These are phyloP conservation scores for Wickerhamomyces rabaulensis DNA, from an alignment of 805 yeast genomes.

Conservation along the genomic window DNA sequence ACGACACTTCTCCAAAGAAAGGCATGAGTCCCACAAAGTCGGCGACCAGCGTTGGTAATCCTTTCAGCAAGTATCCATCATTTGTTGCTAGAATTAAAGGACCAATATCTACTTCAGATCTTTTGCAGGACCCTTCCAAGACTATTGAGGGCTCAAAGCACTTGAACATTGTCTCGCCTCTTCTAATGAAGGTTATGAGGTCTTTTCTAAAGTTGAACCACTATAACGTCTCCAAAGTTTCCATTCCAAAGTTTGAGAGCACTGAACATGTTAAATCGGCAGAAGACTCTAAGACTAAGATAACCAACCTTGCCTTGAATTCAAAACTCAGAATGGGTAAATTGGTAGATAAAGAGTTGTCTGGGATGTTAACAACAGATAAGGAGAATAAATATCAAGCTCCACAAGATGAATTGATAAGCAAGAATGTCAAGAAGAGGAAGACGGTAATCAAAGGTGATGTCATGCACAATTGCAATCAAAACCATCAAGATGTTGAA, in stretches of 20 bases:
- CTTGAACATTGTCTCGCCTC: slow-evolving; percentile 23
- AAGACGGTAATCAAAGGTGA: neutral
- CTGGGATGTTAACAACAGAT: slow-evolving; percentile 2
- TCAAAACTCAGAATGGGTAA: slow-evolving; percentile 3
- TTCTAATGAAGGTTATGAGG: slow-evolving; percentile 27
- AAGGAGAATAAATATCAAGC: neutral
- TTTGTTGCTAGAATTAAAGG: slow-evolving; percentile 31
- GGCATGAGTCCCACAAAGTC: slow-evolving; percentile 18
- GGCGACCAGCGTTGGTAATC: slow-evolving; percentile 26
- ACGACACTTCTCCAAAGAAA: slow-evolving; percentile 18
- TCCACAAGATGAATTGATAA: neutral
- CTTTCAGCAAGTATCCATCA: slow-evolving; percentile 33
- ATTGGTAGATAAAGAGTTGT: neutral
- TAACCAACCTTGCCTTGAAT: neutral
- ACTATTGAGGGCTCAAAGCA: slow-evolving; percentile 23
- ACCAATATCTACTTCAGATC: slow-evolving; percentile 27
- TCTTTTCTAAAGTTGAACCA: slow-evolving; percentile 25
- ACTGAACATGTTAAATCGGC: neutral
- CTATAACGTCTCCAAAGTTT: slow-evolving; percentile 7
- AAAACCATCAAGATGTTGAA: neutral
- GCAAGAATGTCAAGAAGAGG: neutral
- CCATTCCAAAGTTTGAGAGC: neutral
- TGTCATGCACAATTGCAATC: neutral
- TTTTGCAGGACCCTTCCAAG: slow-evolving; percentile 37
- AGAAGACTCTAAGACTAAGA: neutral